Conservation (phyloP, 345 rosid species). For the Atalantia buxifolia region DNA sequence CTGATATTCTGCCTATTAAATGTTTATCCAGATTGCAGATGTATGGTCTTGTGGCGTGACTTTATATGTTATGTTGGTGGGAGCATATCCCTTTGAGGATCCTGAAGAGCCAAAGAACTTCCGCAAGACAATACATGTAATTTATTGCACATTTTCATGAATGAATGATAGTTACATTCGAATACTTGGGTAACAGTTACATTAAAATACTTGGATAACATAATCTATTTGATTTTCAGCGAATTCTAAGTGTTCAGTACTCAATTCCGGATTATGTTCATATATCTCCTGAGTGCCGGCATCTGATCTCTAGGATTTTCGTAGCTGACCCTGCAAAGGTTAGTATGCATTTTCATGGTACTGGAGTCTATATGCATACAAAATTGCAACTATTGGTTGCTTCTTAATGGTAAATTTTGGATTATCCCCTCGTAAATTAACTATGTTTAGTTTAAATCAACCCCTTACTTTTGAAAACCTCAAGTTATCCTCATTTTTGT, state of each 20-base stretch:
- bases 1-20: slow-evolving; percentile 1
- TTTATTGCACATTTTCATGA: slow-evolving; percentile 1
- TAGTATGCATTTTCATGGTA: slow-evolving; percentile 16
- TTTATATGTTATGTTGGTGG: slow-evolving; percentile 92
- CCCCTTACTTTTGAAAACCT: too few species aligned
- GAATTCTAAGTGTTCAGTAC: slow-evolving; percentile 91
- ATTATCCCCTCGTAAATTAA: too few species aligned
- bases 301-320: slow-evolving; percentile 89
- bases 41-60: slow-evolving; percentile 99
- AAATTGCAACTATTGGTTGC: not conserved
- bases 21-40: slow-evolving; percentile 75
- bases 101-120: slow-evolving; percentile 97
- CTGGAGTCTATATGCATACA: not conserved
- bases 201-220: slow-evolving; percentile 5
- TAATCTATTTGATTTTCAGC: slow-evolving; percentile 40
- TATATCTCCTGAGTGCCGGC: slow-evolving; percentile 88
- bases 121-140: slow-evolving; percentile 84
- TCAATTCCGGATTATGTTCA: slow-evolving; percentile 93
- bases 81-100: slow-evolving; percentile 98
- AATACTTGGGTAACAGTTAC: slow-evolving; percentile 7
- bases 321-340: slow-evolving; percentile 94
- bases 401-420: too few species aligned
- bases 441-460: too few species aligned
- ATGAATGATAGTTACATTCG: not conserved
- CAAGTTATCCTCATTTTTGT: too few species aligned